phyloP scores from a whole-genome alignment of 2,329 filamentous ascomycete species.

The Alternaria gaisen region DNA sequence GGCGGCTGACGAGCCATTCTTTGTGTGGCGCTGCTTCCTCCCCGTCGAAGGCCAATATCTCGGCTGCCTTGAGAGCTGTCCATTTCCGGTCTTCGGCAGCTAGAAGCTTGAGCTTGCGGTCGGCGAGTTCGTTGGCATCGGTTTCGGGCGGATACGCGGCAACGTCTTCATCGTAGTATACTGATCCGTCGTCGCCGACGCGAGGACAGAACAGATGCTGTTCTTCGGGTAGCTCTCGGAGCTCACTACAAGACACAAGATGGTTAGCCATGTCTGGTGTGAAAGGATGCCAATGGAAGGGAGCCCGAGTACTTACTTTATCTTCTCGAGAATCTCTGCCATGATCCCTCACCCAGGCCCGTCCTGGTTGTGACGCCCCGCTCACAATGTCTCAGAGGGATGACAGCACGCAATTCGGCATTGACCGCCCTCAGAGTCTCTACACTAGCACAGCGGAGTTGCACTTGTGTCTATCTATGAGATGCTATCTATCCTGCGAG shows the following conservation, averaged over 20 bases:
- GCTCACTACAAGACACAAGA: constrained; percentile 39
- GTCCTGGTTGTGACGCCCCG: constrained; percentile 12
- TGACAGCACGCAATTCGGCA: constrained; percentile 20
- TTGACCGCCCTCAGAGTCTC: constrained; percentile 14
- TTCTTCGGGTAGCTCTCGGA: constrained; percentile 49
- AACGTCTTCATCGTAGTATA: constrained; percentile 59
- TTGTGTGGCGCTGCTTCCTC: constrained; percentile 56
- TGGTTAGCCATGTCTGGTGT: constrained; percentile 32
- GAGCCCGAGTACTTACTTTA: constrained; percentile 38
- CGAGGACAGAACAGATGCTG: constrained; percentile 62
- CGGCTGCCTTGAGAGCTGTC: constrained; percentile 53
- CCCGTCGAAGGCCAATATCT: constrained; percentile 60
- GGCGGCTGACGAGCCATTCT: constrained; percentile 51
- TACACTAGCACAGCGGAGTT: constrained; percentile 1
- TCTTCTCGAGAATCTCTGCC: constrained; percentile 47
- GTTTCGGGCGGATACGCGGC: constrained; percentile 42
- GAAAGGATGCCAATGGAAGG: background rate
- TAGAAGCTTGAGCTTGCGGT: constrained; percentile 46
- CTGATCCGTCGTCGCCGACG: constrained; percentile 41
- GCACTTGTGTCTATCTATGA: constrained; percentile 20
- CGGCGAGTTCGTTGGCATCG: constrained; percentile 30
- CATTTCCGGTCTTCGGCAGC: constrained; percentile 53
- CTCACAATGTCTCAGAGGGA: constrained; percentile 12
- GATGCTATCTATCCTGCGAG: constrained; percentile 17
- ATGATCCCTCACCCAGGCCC: constrained; percentile 29